A percentile compares a stretch with the other conserved stretches of the same genome.
Conservation (phyloP, 805 yeast genomes). For the Yarrowia phangngaensis region DNA sequence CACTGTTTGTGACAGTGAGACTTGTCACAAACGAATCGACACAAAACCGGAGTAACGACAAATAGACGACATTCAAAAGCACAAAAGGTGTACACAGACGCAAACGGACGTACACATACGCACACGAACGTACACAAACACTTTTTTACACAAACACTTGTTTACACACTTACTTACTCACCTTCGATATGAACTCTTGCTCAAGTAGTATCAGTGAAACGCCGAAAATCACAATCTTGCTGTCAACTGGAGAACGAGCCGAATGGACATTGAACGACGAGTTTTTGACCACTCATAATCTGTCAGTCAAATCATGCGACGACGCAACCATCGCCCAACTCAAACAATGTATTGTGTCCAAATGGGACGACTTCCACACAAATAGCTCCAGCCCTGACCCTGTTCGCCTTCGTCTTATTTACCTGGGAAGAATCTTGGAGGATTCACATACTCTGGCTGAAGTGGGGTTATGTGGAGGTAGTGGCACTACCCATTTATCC, state of each 20-base stretch:
- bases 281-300: conserved; percentile 30
- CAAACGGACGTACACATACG: too few relatives aligned
- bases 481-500: conserved; percentile 19
- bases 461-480: conserved; percentile 29
- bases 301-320: conserved; percentile 30
- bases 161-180: too few relatives aligned
- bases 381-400: conserved; percentile 29
- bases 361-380: conserved; percentile 35
- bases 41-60: too few relatives aligned
- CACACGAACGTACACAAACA: too few relatives aligned
- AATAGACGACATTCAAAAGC: too few relatives aligned
- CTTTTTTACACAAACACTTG: too few relatives aligned
- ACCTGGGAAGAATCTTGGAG: conserved; percentile 37
- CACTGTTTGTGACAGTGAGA: too few relatives aligned
- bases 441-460: conserved; percentile 30
- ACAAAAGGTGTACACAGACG: too few relatives aligned
- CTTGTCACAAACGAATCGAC: too few relatives aligned
- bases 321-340: conserved; percentile 30
- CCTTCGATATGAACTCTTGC: conserved; percentile 24
- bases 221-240: conserved; percentile 31
- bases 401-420: conserved; percentile 35
- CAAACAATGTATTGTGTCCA: conserved; percentile 30
- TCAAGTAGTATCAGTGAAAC: conserved; percentile 12
- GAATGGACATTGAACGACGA: conserved; percentile 29
- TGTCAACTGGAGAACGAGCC: conserved; percentile 32